Evolutionary conservation across 768 basidiomycete species (phyloP).

Genomic region (Flagelloscypha sp.): DNA sequence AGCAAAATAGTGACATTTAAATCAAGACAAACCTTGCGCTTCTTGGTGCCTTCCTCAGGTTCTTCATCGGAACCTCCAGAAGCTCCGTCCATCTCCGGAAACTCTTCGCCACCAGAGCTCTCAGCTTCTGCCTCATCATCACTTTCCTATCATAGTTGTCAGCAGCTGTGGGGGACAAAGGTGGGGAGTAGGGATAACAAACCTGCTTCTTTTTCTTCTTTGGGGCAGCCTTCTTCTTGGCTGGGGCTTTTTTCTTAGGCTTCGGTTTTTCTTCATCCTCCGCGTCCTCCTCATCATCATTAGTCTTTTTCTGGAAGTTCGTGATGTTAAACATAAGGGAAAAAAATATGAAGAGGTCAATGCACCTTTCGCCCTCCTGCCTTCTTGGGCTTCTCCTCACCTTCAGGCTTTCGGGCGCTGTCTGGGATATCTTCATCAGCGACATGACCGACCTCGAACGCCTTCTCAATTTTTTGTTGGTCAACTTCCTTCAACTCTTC

Average conservation of each 20-base stretch:
- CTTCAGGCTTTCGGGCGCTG: conserved; percentile 52
- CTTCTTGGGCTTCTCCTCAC: conserved; percentile 26
- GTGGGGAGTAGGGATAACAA: conserved; percentile 1
- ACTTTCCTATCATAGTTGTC: conserved; percentile 13
- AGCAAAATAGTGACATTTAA: neutral
- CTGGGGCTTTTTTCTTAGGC: conserved; percentile 36
- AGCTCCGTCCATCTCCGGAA: conserved; percentile 32
- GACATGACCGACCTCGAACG: conserved; percentile 72
- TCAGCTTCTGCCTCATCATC: no score
- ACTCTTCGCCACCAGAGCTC: conserved; percentile 40
- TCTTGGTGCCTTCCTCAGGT: conserved; percentile 46
- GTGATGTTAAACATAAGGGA: conserved; percentile 1
- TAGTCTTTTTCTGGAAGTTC: conserved; percentile 16
- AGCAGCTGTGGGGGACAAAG: neutral
- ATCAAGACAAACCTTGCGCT: conserved; percentile 52
- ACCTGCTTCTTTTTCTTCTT: conserved; percentile 35
- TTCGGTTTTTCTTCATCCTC: conserved; percentile 32
- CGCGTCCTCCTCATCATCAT: conserved; percentile 29
- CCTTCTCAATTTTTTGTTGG: conserved; percentile 59
- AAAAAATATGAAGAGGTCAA: conserved; percentile 10
- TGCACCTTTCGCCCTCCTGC: conserved; percentile 16
- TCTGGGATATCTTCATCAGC: conserved; percentile 80
- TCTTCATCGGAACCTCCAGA: conserved; percentile 38
- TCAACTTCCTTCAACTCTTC: conserved; percentile 65
- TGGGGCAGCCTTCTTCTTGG: conserved; percentile 34